Conservation (phyloP, 441 rosid species). For the Croton setiger region DNA sequence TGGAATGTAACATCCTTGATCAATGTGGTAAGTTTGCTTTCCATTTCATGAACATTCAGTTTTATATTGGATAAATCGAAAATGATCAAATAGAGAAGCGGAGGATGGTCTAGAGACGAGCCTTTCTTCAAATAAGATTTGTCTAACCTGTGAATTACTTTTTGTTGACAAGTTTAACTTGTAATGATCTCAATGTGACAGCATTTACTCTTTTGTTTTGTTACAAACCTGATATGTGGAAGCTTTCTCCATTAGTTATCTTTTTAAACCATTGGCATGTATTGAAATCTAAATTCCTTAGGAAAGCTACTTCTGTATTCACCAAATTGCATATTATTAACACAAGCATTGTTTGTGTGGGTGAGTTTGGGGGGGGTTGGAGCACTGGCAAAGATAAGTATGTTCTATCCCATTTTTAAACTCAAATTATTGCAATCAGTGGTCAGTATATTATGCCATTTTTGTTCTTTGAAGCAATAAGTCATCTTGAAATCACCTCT, state of each 20-base stretch:
- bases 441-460: not conserved
- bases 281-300: not conserved
- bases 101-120: not conserved
- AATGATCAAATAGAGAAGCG: not conserved
- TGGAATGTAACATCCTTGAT: slow-evolving; percentile 83
- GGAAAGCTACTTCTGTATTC: not conserved
- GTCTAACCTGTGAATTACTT: not conserved
- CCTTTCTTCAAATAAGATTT: not conserved
- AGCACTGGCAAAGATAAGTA: not conserved
- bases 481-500: not conserved
- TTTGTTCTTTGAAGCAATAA: not conserved
- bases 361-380: not conserved
- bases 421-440: not conserved
- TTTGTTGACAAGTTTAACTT: not conserved
- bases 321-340: too few species aligned
- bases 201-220: not conserved
- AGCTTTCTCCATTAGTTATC: not conserved
- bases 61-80: not conserved
- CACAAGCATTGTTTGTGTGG: not conserved
- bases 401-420: not conserved
- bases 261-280: not conserved
- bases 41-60: not conserved
- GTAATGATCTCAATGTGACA: not conserved
- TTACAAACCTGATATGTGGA: not conserved
- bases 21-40: slow-evolving; percentile 61